Evolutionary conservation across 2,329 filamentous ascomycete species (phyloP).

Genomic region (Aspergillus awamori): DNA sequence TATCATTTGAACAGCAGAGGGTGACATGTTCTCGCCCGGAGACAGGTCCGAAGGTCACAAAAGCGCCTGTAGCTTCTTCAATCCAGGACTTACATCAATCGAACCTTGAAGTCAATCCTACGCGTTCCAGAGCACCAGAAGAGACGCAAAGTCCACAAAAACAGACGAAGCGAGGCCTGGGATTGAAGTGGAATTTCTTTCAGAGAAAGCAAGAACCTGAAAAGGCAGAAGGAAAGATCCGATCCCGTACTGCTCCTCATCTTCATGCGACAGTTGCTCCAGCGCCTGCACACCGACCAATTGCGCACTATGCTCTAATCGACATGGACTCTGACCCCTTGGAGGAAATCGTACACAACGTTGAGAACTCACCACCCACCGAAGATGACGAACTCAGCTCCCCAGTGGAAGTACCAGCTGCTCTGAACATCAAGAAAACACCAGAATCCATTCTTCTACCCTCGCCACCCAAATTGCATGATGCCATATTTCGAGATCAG

Average conservation of each 20-base stretch:
- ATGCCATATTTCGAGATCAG: slow-evolving; percentile 33
- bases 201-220: slow-evolving; percentile 45
- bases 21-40: not conserved
- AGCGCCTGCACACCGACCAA: slow-evolving; percentile 44
- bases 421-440: slow-evolving; percentile 36
- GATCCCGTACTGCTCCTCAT: slow-evolving; percentile 32
- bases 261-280: slow-evolving; percentile 46
- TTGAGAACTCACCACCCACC: slow-evolving; percentile 45
- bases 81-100: not conserved
- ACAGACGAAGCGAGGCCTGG: slow-evolving; percentile 40
- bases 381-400: slow-evolving; percentile 34
- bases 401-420: slow-evolving; percentile 31
- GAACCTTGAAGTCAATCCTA: not conserved
- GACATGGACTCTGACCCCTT: slow-evolving; percentile 49
- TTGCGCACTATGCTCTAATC: slow-evolving; percentile 63
- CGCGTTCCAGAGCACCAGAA: not conserved
- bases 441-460: slow-evolving; percentile 46
- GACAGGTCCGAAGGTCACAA: not conserved
- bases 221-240: slow-evolving; percentile 24
- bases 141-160: slow-evolving; percentile 16
- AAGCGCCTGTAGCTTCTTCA: not conserved
- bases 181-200: slow-evolving; percentile 60
- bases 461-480: slow-evolving; percentile 43
- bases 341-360: slow-evolving; percentile 41
- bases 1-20: not conserved